A percentile compares a stretch with the other conserved stretches of the same genome.
phyloP scores from a whole-genome alignment of 768 basidiomycete genomes.

The Pulveroboletus sp. region DNA sequence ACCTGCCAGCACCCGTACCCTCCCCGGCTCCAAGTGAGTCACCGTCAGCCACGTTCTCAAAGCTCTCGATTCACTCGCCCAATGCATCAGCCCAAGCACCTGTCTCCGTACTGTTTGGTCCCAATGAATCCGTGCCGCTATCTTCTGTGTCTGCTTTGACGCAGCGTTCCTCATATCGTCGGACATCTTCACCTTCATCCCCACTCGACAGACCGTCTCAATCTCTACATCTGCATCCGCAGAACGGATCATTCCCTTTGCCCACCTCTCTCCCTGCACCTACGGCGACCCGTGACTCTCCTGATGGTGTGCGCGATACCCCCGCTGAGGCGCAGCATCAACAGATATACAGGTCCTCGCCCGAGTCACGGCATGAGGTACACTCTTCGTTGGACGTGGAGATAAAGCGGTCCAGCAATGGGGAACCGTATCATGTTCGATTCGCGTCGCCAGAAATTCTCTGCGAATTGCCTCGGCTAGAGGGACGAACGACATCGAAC shows the following conservation, averaged over 20 bases:
- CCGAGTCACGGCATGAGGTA: slow-evolving; percentile 6
- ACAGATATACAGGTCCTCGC: slow-evolving; percentile 13
- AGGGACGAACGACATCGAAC: not conserved
- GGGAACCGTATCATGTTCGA: slow-evolving; percentile 22
- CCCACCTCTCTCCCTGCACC: slow-evolving; percentile 7
- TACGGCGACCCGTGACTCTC: slow-evolving; percentile 1
- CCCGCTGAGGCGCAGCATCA: slow-evolving; percentile 21
- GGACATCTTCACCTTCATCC: slow-evolving; percentile 8
- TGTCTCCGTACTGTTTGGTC: slow-evolving; percentile 7
- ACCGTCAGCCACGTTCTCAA: slow-evolving; percentile 48
- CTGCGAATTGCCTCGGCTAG: slow-evolving; percentile 10
- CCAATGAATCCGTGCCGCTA: slow-evolving; percentile 2
- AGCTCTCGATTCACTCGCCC: slow-evolving; percentile 44
- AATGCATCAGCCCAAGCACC: slow-evolving; percentile 13
- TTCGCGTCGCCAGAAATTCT: slow-evolving; percentile 31
- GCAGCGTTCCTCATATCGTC: not conserved
- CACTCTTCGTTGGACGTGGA: slow-evolving; percentile 5
- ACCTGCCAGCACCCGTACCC: not conserved
- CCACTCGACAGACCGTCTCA: slow-evolving; percentile 21
- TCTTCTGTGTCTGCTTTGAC: not conserved
- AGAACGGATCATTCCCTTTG: slow-evolving; percentile 12
- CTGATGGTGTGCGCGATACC: slow-evolving; percentile 19
- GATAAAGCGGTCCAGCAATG: slow-evolving; percentile 7
- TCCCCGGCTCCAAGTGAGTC: slow-evolving; percentile 28
- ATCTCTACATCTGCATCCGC: slow-evolving; percentile 26